A percentile compares a stretch with the other conserved stretches of the same genome.
phyloP scores from a whole-genome alignment of 2,329 filamentous ascomycete genomes.

The Dendryphion nanum region DNA sequence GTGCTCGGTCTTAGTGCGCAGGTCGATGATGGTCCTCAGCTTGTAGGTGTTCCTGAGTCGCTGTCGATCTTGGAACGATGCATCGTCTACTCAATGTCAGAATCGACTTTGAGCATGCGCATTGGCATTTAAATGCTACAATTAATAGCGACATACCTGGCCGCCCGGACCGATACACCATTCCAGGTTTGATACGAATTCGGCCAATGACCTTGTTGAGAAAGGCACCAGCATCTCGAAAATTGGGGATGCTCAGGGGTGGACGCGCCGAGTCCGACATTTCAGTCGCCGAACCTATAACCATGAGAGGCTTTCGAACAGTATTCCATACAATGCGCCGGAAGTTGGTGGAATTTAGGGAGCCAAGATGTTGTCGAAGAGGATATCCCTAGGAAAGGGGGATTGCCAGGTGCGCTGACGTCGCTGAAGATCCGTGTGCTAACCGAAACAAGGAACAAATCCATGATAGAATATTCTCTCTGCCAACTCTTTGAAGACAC shows the following conservation, averaged over 20 bases:
- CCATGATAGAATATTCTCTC: no score
- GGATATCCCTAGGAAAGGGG: no score
- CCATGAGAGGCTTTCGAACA: no score
- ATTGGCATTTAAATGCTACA: neutral
- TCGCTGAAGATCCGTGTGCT: no score
- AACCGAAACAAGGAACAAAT: no score
- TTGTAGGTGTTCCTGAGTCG: conserved; percentile 59
- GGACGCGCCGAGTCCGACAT: conserved; percentile 10
- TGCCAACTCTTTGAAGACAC: no score
- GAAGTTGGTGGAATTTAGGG: no score
- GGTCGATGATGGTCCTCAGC: conserved; percentile 73
- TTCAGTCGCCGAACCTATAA: neutral
- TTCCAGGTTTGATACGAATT: conserved; percentile 14
- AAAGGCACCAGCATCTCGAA: conserved; percentile 35
- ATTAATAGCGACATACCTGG: conserved; percentile 22
- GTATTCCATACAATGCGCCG: no score
- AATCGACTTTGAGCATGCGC: neutral
- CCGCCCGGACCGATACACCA: conserved; percentile 35
- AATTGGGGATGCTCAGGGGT: conserved; percentile 34
- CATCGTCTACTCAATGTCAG: conserved; percentile 58
- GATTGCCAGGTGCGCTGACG: no score
- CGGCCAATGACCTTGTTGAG: conserved; percentile 22
- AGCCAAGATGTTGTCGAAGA: no score
- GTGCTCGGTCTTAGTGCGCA: conserved; percentile 77
- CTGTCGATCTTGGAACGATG: conserved; percentile 62